Evolutionary conservation across 2,329 filamentous ascomycete species (phyloP).

Genomic region (Tympanopsis confertula): DNA sequence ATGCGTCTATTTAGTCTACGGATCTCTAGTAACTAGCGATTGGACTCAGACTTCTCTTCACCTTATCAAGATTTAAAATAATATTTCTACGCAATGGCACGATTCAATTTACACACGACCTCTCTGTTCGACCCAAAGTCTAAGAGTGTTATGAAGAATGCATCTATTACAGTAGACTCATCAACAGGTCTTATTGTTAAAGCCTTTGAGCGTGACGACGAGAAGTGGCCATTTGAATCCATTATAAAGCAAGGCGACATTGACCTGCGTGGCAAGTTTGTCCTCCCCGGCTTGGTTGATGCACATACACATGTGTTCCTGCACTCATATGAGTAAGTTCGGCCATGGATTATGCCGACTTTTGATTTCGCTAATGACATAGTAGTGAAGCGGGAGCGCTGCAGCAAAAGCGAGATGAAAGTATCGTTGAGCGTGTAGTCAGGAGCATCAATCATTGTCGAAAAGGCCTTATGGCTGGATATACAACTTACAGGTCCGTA

Average conservation of each 20-base stretch:
- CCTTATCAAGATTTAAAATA: constrained; percentile 4
- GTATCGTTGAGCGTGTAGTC: constrained; percentile 41
- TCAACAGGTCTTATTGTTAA: constrained; percentile 25
- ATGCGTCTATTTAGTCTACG: too few species aligned
- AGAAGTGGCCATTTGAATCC: constrained; percentile 7
- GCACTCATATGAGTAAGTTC: constrained; percentile 28
- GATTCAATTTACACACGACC: constrained; percentile 28
- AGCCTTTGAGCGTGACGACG: constrained; percentile 14
- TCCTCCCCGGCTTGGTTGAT: constrained; percentile 40
- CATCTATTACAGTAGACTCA: constrained; percentile 27
- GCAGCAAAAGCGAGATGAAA: constrained; percentile 44
- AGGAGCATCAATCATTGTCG: constrained; percentile 40
- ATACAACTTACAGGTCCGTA: constrained; percentile 45
- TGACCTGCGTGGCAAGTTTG: constrained; percentile 38
- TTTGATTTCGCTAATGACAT: constrained; percentile 1
- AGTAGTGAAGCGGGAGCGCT: constrained; percentile 23
- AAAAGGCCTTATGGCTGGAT: constrained; percentile 40
- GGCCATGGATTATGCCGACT: constrained; percentile 5
- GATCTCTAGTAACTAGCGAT: too few species aligned
- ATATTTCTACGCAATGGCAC: constrained; percentile 6
- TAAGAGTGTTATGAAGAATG: constrained; percentile 24
- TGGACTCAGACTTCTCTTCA: too few species aligned
- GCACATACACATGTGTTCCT: constrained; percentile 45
- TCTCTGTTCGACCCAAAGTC: constrained; percentile 31
- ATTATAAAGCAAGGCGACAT: constrained; percentile 24